Evolutionary conservation across 202 grass and related monocot genomes (phyloP).

Genomic region (Setaria viridis): DNA sequence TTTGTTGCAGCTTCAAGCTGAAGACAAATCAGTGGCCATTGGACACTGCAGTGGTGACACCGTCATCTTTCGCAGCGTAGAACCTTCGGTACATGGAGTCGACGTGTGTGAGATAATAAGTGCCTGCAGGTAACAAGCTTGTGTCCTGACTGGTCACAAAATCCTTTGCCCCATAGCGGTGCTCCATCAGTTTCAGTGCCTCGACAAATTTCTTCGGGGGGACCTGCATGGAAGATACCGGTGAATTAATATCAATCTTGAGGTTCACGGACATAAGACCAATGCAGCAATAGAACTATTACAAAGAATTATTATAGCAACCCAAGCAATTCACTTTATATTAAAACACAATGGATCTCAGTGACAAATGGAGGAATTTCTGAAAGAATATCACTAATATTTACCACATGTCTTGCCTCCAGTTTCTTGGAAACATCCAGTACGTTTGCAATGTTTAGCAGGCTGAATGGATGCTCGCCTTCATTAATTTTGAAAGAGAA

Average conservation of each 20-base stretch:
- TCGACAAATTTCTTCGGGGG: constrained; percentile 76
- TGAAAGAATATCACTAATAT: background rate
- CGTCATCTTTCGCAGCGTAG: constrained; percentile 60
- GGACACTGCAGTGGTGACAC: constrained; percentile 26
- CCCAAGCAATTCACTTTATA: background rate
- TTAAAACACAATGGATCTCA: background rate
- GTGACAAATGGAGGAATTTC: background rate
- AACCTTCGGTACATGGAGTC: constrained; percentile 86
- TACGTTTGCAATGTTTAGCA: constrained; percentile 68
- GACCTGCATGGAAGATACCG: constrained; percentile 40
- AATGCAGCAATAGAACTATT: background rate
- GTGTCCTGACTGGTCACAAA: constrained; percentile 88
- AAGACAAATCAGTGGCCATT: constrained; percentile 50
- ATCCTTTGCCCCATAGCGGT: constrained; percentile 89
- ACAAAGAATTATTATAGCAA: background rate
- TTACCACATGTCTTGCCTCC: constrained; percentile 77
- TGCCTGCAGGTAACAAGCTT: constrained; percentile 65
- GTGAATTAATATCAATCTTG: background rate
- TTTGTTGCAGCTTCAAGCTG: background rate
- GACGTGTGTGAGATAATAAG: constrained; percentile 84
- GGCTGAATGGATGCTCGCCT: constrained; percentile 75
- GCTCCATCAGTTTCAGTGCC: constrained; percentile 83
- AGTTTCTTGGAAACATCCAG: constrained; percentile 75
- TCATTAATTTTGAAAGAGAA: constrained; percentile 91
- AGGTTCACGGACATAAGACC: background rate